Evolutionary conservation across 2,329 filamentous ascomycete genomes (phyloP).

Genomic region (Microsporum audouinii): DNA sequence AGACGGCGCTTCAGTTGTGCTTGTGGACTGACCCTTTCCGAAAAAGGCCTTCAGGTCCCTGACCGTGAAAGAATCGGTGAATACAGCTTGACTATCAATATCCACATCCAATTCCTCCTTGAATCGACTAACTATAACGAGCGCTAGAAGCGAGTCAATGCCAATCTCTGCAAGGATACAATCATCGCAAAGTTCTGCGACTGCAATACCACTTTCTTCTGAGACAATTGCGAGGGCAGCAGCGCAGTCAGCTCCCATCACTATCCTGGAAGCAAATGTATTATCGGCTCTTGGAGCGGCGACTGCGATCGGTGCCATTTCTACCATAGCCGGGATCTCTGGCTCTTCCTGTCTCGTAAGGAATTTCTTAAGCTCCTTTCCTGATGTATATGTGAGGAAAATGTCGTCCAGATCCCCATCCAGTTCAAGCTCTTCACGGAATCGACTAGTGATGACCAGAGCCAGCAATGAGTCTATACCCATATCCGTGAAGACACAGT

Average conservation of each 20-base stretch:
- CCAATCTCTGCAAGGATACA: constrained; percentile 9
- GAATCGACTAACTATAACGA: constrained; percentile 6
- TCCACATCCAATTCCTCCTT: constrained; percentile 26
- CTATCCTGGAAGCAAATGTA: neutral
- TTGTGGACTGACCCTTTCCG: neutral
- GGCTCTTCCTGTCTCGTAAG: neutral
- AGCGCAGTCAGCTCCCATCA: neutral
- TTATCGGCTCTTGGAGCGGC: neutral
- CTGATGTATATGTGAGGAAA: constrained; percentile 18
- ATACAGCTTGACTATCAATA: constrained; percentile 21
- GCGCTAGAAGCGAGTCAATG: constrained; percentile 11
- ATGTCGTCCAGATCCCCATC: constrained; percentile 17
- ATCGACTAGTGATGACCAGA: constrained; percentile 26
- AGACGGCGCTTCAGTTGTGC: neutral
- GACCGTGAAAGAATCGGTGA: neutral
- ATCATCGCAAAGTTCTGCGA: constrained; percentile 8
- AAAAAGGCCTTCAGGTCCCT: neutral
- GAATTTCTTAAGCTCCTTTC: neutral
- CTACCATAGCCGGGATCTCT: neutral
- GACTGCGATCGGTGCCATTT: neutral
- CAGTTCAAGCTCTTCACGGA: constrained; percentile 22
- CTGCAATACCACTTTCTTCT: constrained; percentile 11
- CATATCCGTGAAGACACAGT: constrained; percentile 15
- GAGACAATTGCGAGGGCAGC: constrained; percentile 4
- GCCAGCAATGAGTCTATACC: constrained; percentile 30